Conservation (phyloP, 345 rosid species). For the Salix udensis region DNA sequence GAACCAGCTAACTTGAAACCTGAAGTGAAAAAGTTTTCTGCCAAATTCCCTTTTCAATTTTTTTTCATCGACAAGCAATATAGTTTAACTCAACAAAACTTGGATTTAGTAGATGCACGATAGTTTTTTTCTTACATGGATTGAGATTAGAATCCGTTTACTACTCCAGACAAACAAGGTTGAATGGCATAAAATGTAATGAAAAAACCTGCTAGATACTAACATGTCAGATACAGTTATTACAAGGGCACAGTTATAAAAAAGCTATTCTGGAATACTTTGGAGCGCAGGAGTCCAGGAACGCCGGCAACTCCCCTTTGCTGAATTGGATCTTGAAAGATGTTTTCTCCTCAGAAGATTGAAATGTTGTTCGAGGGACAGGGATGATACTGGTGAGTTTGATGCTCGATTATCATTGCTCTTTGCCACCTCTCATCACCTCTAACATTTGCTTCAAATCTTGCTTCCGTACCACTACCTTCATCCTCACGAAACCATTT, state of each 20-base stretch:
- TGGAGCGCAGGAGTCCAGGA: slow-evolving; percentile 40
- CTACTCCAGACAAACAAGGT: background rate
- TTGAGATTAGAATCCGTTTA: background rate
- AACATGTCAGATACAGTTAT: background rate
- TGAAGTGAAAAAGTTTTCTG: too few species aligned
- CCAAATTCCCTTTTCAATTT: too few species aligned
- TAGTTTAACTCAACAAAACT: background rate
- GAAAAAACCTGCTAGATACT: background rate
- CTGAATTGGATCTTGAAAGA: background rate
- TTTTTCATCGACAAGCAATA: too few species aligned
- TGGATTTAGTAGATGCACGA: background rate
- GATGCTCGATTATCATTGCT: background rate
- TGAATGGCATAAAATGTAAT: background rate
- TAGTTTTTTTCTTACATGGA: background rate
- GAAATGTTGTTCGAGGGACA: slow-evolving; percentile 31
- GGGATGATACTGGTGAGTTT: background rate
- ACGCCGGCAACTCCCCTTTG: slow-evolving; percentile 12
- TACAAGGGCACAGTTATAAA: background rate
- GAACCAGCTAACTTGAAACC: too few species aligned
- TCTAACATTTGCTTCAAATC: slow-evolving; percentile 44
- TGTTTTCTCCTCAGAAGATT: slow-evolving; percentile 19
- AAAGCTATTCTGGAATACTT: slow-evolving; percentile 41
- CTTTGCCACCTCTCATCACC: slow-evolving; percentile 11
- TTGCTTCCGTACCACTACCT: slow-evolving; percentile 41
- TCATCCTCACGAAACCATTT: slow-evolving; percentile 39